phyloP scores from a whole-genome alignment of 1,284 basidiomycete genomes.

The Sporisorium iseilematis-ciliati region DNA sequence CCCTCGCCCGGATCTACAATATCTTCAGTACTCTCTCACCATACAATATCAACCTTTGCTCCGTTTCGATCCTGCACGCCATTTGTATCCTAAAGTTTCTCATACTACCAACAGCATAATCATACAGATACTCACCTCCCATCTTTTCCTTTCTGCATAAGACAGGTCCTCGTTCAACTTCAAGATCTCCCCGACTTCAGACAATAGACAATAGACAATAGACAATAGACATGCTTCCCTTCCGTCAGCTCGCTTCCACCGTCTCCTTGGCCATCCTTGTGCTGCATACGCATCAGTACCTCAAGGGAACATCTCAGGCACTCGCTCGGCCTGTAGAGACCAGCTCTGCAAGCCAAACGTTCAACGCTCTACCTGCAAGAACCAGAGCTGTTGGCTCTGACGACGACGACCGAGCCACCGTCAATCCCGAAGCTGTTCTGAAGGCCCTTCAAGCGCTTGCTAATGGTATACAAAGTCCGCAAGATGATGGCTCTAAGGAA shows the following conservation, averaged over 20 bases:
- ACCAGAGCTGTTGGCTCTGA: not conserved
- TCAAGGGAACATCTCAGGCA: conserved; percentile 7
- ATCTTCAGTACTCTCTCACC: not conserved
- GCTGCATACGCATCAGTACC: conserved; percentile 12
- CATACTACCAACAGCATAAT: not conserved
- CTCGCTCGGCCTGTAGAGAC: conserved; percentile 19
- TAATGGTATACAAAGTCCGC: conserved; percentile 12
- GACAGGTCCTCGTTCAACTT: not conserved
- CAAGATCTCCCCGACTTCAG: not conserved
- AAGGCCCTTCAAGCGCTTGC: conserved; percentile 30
- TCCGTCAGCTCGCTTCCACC: conserved; percentile 18
- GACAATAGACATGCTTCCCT: conserved; percentile 22
- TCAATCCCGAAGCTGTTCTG: conserved; percentile 19
- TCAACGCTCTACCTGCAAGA: not conserved
- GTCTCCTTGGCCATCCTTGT: conserved; percentile 18
- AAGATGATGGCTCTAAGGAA: not conserved
- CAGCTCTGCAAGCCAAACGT: not conserved
- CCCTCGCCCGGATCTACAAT: too few relatives aligned
- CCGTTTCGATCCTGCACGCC: not conserved
- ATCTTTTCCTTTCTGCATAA: not conserved
- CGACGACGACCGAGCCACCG: not conserved
- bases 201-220: conserved; percentile 14
- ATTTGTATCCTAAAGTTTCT: not conserved
- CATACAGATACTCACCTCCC: conserved; percentile 2
- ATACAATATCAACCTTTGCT: not conserved